Evolutionary conservation across 139 green algal genomes (phyloP).

Genomic region (Raphidocelis subcapitata): DNA sequence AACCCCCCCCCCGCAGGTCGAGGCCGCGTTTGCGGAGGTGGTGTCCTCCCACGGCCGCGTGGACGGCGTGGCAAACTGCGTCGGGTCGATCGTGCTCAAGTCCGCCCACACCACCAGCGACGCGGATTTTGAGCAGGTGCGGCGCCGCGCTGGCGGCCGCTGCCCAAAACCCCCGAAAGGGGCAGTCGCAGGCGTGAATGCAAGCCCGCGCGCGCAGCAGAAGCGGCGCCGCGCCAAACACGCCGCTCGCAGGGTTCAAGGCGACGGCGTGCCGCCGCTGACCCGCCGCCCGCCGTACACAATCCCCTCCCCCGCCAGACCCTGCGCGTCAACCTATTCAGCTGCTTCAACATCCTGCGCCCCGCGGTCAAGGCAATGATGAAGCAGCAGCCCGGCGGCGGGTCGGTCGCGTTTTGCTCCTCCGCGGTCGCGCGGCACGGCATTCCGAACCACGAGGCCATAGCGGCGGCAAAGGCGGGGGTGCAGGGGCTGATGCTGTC

Average conservation of each 20-base stretch:
- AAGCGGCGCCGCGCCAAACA: too few species aligned
- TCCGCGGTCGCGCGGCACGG: conserved; percentile 64
- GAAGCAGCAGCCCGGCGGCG: conserved; percentile 56
- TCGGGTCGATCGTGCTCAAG: conserved; percentile 76
- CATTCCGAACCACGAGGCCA: conserved; percentile 81
- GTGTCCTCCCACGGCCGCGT: conserved; percentile 46
- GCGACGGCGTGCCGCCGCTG: too few species aligned
- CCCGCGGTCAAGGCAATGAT: conserved; percentile 62
- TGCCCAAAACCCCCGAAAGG: too few species aligned
- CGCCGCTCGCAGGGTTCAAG: too few species aligned
- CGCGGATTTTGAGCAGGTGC: conserved; percentile 54
- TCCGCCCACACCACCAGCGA: conserved; percentile 66
- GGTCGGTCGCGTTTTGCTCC: conserved; percentile 71
- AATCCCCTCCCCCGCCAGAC: conserved; percentile 7
- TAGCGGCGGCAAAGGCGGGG: conserved; percentile 81
- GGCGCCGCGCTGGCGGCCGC: not conserved
- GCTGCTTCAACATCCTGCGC: conserved; percentile 76
- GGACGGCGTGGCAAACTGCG: conserved; percentile 76
- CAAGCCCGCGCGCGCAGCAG: too few species aligned
- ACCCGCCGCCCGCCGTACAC: too few species aligned
- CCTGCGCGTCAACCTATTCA: conserved; percentile 65
- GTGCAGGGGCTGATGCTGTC: conserved; percentile 55
- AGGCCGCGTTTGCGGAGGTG: conserved; percentile 36
- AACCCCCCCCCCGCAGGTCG: conserved; percentile 39
- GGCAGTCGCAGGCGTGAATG: too few species aligned